A percentile compares a stretch with the other conserved stretches of the same genome.
Conservation (phyloP, 805 yeast genomes). For the Kuraishia borneana region DNA sequence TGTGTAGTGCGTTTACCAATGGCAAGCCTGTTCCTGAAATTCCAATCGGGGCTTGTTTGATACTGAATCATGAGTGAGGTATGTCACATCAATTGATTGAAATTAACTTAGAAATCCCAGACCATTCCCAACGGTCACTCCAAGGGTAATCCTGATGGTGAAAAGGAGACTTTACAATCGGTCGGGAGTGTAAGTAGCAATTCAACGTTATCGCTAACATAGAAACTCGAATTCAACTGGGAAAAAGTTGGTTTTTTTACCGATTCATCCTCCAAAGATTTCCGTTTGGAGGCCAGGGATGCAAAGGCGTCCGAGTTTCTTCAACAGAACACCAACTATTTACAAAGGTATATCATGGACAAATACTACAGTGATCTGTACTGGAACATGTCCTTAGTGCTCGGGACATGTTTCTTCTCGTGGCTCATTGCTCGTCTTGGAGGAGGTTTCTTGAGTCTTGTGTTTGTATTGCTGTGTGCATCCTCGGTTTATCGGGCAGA, state of each 20-base stretch:
- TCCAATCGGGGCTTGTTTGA: neutral
- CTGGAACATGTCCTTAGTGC: constrained; percentile 50
- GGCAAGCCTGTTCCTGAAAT: neutral
- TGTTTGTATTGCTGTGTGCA: constrained; percentile 47
- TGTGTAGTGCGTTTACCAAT: neutral
- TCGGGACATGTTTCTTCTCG: constrained; percentile 64
- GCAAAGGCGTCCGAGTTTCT: neutral
- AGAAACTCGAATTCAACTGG: constrained; percentile 20
- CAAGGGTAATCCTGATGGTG: too few species aligned
- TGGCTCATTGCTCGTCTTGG: constrained; percentile 58
- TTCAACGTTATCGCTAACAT: too few species aligned
- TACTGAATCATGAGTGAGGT: neutral
- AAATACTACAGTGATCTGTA: constrained; percentile 64
- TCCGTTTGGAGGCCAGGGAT: constrained; percentile 5
- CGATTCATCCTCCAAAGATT: constrained; percentile 12
- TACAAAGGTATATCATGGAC: constrained; percentile 55
- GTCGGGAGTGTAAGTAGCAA: neutral
- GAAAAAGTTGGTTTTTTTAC: constrained; percentile 19
- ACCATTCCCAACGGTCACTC: too few species aligned
- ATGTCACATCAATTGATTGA: neutral
- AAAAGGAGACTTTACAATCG: too few species aligned
- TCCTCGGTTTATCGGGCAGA: constrained; percentile 63
- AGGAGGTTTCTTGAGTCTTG: constrained; percentile 52
- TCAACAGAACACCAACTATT: constrained; percentile 17
- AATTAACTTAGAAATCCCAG: neutral